phyloP scores from a whole-genome alignment of 495 filamentous ascomycete genomes.

The Physcia stellaris region DNA sequence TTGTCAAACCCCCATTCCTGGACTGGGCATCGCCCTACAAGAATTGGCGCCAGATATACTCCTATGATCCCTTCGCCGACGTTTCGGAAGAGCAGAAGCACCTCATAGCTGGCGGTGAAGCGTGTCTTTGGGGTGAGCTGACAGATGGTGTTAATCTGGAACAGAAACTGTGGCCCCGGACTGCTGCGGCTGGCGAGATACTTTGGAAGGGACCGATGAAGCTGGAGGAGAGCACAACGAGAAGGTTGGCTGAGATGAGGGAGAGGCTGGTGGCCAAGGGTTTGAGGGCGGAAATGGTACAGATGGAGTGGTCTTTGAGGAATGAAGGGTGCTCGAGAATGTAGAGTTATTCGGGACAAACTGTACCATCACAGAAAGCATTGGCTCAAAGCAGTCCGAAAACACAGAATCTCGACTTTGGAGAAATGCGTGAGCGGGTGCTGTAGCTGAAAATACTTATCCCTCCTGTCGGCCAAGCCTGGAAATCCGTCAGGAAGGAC shows the following conservation, averaged over 20 bases:
- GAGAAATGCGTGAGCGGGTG: no score
- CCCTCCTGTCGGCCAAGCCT: no score
- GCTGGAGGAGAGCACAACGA: constrained; percentile 40
- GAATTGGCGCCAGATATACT: constrained; percentile 62
- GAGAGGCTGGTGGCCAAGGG: constrained; percentile 58
- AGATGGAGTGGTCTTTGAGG: constrained; percentile 37
- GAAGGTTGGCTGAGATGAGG: constrained; percentile 52
- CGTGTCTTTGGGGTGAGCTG: constrained; percentile 63
- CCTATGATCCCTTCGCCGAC: constrained; percentile 49
- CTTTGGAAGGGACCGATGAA: constrained; percentile 67
- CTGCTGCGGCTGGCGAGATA: constrained; percentile 54
- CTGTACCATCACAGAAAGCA: no score
- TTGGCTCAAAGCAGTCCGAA: no score
- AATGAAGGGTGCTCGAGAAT: no score
- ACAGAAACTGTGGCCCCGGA: constrained; percentile 24
- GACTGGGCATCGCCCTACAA: constrained; percentile 66
- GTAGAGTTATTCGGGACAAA: no score
- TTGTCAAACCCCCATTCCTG: constrained; percentile 35
- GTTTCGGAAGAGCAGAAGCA: constrained; percentile 40
- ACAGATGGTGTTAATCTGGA: constrained; percentile 57
- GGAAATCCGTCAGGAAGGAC: no score
- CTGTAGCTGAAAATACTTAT: no score
- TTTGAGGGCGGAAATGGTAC: constrained; percentile 42
- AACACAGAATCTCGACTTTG: no score
- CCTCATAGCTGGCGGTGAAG: constrained; percentile 61